Base-by-base conservation (phyloP, 495 filamentous ascomycete genomes). In the Daldinia caldariorum region DNA sequence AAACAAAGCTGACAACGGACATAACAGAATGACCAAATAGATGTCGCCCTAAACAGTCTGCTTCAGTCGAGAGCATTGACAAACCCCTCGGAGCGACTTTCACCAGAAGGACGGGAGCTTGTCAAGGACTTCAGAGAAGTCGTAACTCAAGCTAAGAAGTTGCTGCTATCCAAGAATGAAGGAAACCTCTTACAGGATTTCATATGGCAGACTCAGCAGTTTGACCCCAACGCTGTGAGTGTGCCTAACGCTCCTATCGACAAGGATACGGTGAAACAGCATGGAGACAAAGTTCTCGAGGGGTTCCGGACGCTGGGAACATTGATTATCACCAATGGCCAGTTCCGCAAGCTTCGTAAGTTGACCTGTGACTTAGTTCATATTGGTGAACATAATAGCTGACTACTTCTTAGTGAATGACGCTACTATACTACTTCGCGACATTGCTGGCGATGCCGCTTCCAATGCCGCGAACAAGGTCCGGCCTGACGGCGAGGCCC, bases 181-280 rank as follows among this genome's bases (percentile, higher is more conserved):
- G 95, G 94, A 69, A 92, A 99, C 72, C 80, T 97, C 29, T 80
- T 99, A 9, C 95, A 99, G 72, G 96, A 98, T 66, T 98, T 98
- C 79, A 93, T 97, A 82, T 99, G 90, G 90, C 89, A 96, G 73
- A 93, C 94, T 1, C 87, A 92, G 75, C 86, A 91, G 39, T 88
- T 97, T 39, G 82, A 85, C 67, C 80, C 84, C n/a, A 89, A 84
- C 58, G 79, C 86, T 55, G 83, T 89, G 8, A 75, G 82, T 60
- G 77, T 81, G 31, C 92, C 92, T 1, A 79, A 79, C 56, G 84
- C 88, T 2, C 90, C 94, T 0, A 70, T 97, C 51, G 85, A 87
- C 72, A 95, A 91, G 81, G 88, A 91, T 0, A 84, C 85, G 4
- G 91, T 91, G 4, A 85, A 90, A 77, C 91, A 94, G 72, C 92